Percentiles rank a stretch among this genome's conserved stretches.
These are phyloP conservation scores for Sporothrix dimorphospora DNA, from an alignment of 2,329 filamentous ascomycete genomes.

Conservation along the genomic window DNA sequence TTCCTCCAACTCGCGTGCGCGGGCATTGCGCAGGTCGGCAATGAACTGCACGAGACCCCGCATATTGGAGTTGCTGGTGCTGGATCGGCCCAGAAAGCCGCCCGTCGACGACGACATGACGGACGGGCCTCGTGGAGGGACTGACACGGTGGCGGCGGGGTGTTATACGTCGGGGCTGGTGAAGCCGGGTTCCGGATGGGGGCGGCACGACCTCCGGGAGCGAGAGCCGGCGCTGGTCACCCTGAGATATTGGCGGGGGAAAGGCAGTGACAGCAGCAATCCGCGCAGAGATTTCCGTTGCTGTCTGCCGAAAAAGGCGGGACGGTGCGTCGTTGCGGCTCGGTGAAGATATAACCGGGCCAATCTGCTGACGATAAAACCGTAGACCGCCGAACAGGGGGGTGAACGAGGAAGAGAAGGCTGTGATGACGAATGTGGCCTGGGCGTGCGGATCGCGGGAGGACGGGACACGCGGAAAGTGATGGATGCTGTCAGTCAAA, in stretches of 20 bases:
- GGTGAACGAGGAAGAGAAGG: background rate
- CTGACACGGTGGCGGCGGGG: background rate
- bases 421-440: slow-evolving; percentile 9
- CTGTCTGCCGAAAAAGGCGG: background rate
- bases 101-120: slow-evolving; percentile 59
- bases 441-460: background rate
- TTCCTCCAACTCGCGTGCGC: slow-evolving; percentile 93
- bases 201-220: slow-evolving; percentile 7
- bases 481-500: background rate
- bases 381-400: background rate
- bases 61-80: slow-evolving; percentile 68
- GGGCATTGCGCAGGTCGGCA: slow-evolving; percentile 90
- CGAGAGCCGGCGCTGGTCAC: slow-evolving; percentile 18
- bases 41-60: slow-evolving; percentile 96
- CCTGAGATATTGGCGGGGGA: background rate
- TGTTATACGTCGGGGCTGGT: background rate
- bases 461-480: background rate
- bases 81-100: slow-evolving; percentile 69
- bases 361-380: background rate
- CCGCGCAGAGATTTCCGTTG: background rate
- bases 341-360: background rate
- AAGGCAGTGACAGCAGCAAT: no score
- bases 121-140: background rate
- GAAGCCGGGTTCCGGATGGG: background rate
- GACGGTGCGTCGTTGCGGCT: background rate